phyloP scores from a whole-genome alignment of 148 eudicot genomes.

The Amaranthus cruentus region DNA sequence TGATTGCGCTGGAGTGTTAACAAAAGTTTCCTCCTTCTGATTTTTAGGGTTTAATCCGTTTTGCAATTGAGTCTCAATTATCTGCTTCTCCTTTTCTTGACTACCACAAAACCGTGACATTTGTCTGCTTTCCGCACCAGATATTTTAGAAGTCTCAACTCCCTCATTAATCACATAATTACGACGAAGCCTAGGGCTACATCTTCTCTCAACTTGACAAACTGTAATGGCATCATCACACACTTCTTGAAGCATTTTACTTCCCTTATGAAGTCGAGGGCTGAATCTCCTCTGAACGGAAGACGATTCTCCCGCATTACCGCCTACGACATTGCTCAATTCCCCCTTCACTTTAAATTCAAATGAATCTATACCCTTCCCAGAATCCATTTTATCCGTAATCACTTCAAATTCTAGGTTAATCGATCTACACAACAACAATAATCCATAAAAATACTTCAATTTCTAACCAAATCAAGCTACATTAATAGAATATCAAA shows the following conservation, averaged over 20 bases:
- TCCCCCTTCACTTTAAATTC: neutral
- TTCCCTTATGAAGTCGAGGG: conserved; percentile 1
- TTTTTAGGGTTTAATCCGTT: conserved; percentile 12
- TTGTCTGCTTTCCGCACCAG: conserved; percentile 4
- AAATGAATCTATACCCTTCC: neutral
- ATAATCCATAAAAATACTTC: neutral
- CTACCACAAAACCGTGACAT: neutral
- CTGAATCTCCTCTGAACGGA: conserved; percentile 3
- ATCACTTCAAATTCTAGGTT: neutral
- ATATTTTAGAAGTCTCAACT: neutral
- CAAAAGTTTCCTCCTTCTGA: neutral
- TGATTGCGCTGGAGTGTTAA: neutral
- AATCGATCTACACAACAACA: neutral
- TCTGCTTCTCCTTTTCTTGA: neutral
- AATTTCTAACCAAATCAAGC: neutral
- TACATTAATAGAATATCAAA: neutral
- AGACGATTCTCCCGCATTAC: neutral
- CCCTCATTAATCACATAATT: neutral
- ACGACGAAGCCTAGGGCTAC: conserved; percentile 24
- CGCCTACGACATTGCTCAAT: neutral
- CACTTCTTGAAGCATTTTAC: neutral
- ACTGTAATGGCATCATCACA: neutral
- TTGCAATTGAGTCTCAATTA: neutral
- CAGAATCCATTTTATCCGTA: neutral
- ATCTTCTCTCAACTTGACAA: conserved; percentile 8